Percentiles rank a stretch among this genome's conserved stretches.
These are phyloP conservation scores for Leishmania gerbilli DNA, from an alignment of 208 protist genomes.

Conservation along the genomic window DNA sequence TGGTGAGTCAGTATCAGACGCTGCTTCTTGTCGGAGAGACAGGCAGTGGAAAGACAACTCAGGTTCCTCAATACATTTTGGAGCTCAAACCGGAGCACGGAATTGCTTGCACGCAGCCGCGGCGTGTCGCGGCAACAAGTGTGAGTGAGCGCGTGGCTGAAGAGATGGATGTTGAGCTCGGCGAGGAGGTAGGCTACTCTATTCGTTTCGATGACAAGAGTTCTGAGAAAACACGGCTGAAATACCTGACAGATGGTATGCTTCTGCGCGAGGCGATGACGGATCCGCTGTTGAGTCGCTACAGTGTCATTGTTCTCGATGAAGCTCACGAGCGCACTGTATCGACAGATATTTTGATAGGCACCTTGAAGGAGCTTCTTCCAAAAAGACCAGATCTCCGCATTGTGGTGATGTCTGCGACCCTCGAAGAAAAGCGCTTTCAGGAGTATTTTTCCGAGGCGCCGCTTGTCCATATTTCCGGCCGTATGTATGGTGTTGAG, in stretches of 20 bases:
- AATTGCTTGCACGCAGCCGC: slow-evolving; percentile 97
- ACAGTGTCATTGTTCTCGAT: slow-evolving; percentile 98
- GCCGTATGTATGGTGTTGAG: slow-evolving; percentile 95
- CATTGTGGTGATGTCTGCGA: slow-evolving; percentile 98
- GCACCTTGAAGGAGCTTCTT: slow-evolving; percentile 94
- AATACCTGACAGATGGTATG: slow-evolving; percentile 99
- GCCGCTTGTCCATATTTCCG: slow-evolving; percentile 97
- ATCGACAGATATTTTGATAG: slow-evolving; percentile 98
- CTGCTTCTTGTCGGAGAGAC: slow-evolving; percentile 94
- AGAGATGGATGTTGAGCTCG: slow-evolving; percentile 96
- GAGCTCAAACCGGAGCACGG: slow-evolving; percentile 79
- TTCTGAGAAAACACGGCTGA: slow-evolving; percentile 93
- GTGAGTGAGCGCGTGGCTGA: slow-evolving; percentile 98
- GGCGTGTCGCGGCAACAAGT: slow-evolving; percentile 97
- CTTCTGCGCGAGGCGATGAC: slow-evolving; percentile 96
- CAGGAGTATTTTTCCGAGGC: slow-evolving; percentile 97
- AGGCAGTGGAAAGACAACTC: slow-evolving; percentile 96
- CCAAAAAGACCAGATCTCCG: slow-evolving; percentile 89
- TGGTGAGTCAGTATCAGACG: slow-evolving; percentile 91
- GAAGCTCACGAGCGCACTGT: slow-evolving; percentile 99
- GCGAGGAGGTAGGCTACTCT: slow-evolving; percentile 98
- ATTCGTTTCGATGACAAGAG: slow-evolving; percentile 99
- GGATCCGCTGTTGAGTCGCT: slow-evolving; percentile 90
- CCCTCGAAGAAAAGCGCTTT: slow-evolving; percentile 98
- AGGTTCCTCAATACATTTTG: slow-evolving; percentile 95